phyloP scores from a whole-genome alignment of 139 green algal species.

The Chlorella sp. region DNA sequence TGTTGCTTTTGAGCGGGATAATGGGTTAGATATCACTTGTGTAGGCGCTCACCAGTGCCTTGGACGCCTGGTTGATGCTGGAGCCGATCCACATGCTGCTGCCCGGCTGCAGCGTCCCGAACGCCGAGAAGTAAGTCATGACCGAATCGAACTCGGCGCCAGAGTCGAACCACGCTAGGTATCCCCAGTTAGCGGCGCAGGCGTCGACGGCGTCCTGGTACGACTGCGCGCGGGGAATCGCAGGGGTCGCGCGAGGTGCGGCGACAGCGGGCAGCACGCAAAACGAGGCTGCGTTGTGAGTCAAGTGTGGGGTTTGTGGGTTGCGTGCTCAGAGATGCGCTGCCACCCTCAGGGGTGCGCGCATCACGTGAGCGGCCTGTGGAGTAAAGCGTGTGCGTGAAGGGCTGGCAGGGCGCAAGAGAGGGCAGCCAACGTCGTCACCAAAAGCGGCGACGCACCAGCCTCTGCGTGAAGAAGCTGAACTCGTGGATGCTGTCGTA shows the following conservation, averaged over 20 bases:
- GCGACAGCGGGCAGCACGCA: too few species aligned
- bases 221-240: background rate
- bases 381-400: background rate
- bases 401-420: too few species aligned
- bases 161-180: slow-evolving; percentile 6
- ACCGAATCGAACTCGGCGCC: slow-evolving; percentile 1
- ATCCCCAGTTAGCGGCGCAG: slow-evolving; percentile 2
- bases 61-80: background rate
- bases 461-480: background rate
- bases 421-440: too few species aligned
- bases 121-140: background rate
- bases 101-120: background rate
- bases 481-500: background rate
- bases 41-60: too few species aligned
- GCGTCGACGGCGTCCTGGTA: background rate
- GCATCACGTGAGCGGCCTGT: background rate
- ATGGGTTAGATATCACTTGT: too few species aligned
- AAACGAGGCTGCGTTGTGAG: background rate
- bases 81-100: background rate
- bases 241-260: too few species aligned
- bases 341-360: background rate
- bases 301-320: background rate
- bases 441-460: background rate
- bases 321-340: background rate
- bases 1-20: too few species aligned